Percentiles rank a stretch among this genome's conserved stretches.
phyloP scores from a whole-genome alignment of 495 filamentous ascomycete genomes.

The Daldinia decipiens region DNA sequence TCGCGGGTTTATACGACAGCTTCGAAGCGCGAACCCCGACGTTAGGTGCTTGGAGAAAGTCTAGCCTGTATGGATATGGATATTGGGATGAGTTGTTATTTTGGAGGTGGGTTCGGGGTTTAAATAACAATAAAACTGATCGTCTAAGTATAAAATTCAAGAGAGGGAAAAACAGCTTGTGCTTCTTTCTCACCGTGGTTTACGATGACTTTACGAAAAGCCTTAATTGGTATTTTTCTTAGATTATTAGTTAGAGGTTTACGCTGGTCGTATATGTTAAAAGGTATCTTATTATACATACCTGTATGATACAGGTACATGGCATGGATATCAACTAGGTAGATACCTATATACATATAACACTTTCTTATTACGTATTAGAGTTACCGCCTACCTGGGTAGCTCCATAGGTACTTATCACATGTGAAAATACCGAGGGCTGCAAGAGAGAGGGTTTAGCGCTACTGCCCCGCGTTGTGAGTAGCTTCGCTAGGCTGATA shows the following conservation, averaged over 20 bases:
- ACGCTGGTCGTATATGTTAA: background rate
- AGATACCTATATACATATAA: no score
- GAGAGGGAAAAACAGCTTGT: background rate
- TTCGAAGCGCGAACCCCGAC: constrained; percentile 40
- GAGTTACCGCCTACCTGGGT: background rate
- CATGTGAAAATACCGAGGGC: constrained; percentile 22
- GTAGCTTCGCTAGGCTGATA: background rate
- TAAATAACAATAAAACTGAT: background rate
- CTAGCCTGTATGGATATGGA: background rate
- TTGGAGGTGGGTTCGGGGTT: no score
- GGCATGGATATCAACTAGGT: background rate
- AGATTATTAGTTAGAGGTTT: background rate
- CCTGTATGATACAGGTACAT: background rate
- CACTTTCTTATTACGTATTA: background rate
- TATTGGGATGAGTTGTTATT: no score
- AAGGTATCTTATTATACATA: background rate
- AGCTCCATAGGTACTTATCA: constrained; percentile 1
- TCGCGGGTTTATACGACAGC: constrained; percentile 49
- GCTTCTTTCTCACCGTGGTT: background rate
- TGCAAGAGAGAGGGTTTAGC: background rate
- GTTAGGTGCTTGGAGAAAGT: constrained; percentile 33
- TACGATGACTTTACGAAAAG: no score
- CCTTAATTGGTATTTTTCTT: background rate
- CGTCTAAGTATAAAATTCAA: no score
- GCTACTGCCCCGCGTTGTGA: constrained; percentile 10